These are phyloP conservation scores for Lasiosphaeria ovina DNA, from an alignment of 495 filamentous ascomycete genomes.

Conservation along the genomic window DNA sequence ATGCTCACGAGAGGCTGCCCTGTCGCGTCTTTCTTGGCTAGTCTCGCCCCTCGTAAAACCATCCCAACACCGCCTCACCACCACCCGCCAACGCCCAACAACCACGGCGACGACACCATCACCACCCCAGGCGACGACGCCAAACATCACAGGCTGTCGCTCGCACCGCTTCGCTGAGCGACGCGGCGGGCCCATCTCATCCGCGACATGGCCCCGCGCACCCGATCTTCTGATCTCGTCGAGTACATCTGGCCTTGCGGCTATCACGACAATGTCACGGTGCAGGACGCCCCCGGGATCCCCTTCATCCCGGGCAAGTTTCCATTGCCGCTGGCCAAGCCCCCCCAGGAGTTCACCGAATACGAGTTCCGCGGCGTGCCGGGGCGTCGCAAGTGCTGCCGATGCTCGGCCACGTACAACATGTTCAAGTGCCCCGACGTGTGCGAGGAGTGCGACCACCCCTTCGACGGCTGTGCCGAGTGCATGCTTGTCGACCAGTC, in stretches of 20 bases:
- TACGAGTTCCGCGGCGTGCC: conserved; percentile 20
- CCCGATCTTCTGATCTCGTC: conserved; percentile 13
- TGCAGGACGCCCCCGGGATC: conserved; percentile 15
- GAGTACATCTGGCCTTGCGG: conserved; percentile 27
- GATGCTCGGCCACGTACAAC: conserved; percentile 19
- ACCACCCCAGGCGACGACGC: neutral
- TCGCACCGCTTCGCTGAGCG: neutral
- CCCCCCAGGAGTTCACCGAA: conserved; percentile 18
- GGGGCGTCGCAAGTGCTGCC: conserved; percentile 20
- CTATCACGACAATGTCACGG: conserved; percentile 18
- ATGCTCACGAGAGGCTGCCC: neutral
- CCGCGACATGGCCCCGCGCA: conserved; percentile 7
- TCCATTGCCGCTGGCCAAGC: conserved; percentile 20
- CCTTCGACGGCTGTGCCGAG: conserved; percentile 13
- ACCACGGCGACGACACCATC: too few species aligned
- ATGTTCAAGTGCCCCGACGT: conserved; percentile 18
- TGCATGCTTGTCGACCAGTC: conserved; percentile 22
- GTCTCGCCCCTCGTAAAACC: neutral
- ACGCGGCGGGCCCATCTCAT: neutral
- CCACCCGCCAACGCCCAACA: too few species aligned
- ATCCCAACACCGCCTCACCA: neutral
- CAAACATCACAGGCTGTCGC: neutral
- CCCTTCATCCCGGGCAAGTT: conserved; percentile 16
- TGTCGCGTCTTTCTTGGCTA: neutral
- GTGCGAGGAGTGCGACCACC: conserved; percentile 20